Conservation (phyloP, 2,329 filamentous ascomycete genomes). For the Trichoderma koningiopsis region DNA sequence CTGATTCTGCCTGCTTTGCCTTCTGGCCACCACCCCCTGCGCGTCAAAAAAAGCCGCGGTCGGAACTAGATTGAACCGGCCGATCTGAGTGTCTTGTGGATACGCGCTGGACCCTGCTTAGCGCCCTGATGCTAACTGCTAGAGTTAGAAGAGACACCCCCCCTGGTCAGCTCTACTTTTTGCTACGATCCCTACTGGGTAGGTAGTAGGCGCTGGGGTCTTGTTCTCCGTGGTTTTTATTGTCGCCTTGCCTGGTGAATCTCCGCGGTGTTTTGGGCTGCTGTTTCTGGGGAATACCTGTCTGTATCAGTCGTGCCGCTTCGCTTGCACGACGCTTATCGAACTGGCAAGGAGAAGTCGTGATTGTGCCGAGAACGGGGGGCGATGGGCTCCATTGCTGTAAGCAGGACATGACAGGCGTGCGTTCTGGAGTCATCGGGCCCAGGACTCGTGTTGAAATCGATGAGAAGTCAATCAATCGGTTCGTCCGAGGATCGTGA, state of each 20-base stretch:
- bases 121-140: neutral
- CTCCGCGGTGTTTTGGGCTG: conserved; percentile 10
- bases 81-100: conserved; percentile 15
- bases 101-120: conserved; percentile 2
- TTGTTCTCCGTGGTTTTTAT: neutral
- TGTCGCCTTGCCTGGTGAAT: conserved; percentile 8
- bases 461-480: neutral
- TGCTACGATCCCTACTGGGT: conserved; percentile 17
- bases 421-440: neutral
- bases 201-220: conserved; percentile 2
- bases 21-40: conserved; percentile 8
- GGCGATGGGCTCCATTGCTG: neutral
- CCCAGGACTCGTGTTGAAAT: neutral
- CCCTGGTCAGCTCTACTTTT: conserved; percentile 17
- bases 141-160: conserved; percentile 14
- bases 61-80: conserved; percentile 24
- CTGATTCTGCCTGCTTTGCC: neutral
- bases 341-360: neutral
- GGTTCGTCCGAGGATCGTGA: neutral
- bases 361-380: neutral
- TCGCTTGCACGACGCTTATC: conserved; percentile 11
- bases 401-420: neutral
- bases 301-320: neutral
- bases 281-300: conserved; percentile 17
- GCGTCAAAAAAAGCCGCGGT: conserved; percentile 23